A percentile compares a stretch with the other conserved stretches of the same genome.
Evolutionary conservation across 805 yeast species (phyloP).

Genomic region (Teunomyces funiuensis): DNA sequence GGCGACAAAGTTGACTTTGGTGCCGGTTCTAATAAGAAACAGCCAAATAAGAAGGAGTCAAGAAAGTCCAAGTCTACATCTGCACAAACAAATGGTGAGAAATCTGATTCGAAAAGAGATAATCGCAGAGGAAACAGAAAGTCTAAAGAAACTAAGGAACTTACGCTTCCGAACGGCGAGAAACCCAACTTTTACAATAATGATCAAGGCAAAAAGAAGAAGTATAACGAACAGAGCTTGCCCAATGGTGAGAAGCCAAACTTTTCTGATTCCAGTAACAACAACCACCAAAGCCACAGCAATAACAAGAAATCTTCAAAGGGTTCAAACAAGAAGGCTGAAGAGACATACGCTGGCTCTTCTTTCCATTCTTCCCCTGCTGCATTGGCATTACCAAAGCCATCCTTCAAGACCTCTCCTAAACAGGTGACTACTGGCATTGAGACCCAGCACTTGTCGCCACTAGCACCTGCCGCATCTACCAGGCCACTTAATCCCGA

Average conservation of each 20-base stretch:
- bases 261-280: slow-evolving; percentile 16
- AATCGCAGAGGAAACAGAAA: slow-evolving; percentile 2
- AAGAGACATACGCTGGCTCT: slow-evolving; percentile 53
- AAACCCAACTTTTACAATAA: slow-evolving; percentile 27
- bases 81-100: slow-evolving; percentile 3
- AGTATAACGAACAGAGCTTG: slow-evolving; percentile 15
- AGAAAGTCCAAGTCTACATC: slow-evolving; percentile 3
- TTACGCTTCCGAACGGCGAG: slow-evolving; percentile 28
- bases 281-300: slow-evolving; percentile 2
- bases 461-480: background rate
- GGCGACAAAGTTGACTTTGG: slow-evolving; percentile 34
- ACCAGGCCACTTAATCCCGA: background rate
- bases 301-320: slow-evolving; percentile 1
- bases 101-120: slow-evolving; percentile 6
- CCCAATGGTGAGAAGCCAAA: slow-evolving; percentile 34
- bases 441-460: slow-evolving; percentile 1
- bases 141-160: slow-evolving; percentile 8
- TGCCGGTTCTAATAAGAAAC: slow-evolving; percentile 12
- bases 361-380: slow-evolving; percentile 58
- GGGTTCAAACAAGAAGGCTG: slow-evolving; percentile 11
- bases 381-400: slow-evolving; percentile 55
- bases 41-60: slow-evolving; percentile 6
- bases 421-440: slow-evolving; percentile 10
- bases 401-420: slow-evolving; percentile 43
- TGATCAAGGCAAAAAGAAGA: slow-evolving; percentile 9